These are phyloP conservation scores for Neurospora tetrasperma DNA, from an alignment of 495 filamentous ascomycete species.

Conservation along the genomic window DNA sequence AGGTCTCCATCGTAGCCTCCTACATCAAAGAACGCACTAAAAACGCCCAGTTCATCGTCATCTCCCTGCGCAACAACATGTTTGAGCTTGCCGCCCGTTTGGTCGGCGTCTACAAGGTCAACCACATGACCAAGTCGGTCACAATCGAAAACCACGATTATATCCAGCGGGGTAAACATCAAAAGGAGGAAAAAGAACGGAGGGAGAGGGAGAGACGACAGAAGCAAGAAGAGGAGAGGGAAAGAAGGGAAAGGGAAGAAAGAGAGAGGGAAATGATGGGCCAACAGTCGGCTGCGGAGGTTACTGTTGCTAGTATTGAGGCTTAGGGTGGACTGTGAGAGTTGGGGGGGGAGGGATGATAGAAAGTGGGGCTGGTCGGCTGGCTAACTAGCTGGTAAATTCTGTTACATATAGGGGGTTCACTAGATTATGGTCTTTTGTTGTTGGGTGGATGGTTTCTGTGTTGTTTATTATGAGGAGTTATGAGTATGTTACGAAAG, in stretches of 20 bases:
- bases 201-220: neutral
- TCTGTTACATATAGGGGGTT: no score
- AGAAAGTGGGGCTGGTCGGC: no score
- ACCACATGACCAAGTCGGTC: slow-evolving; percentile 98
- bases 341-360: no score
- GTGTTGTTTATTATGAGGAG: no score
- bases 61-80: slow-evolving; percentile 98
- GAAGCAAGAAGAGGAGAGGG: neutral
- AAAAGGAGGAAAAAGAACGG: neutral
- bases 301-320: neutral
- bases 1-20: slow-evolving; percentile 96
- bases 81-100: slow-evolving; percentile 91
- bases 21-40: slow-evolving; percentile 99
- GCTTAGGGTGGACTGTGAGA: neutral
- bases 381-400: no score
- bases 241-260: neutral
- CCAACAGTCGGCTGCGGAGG: neutral
- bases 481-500: no score
- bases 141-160: slow-evolving; percentile 92
- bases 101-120: slow-evolving; percentile 97
- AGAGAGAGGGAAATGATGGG: neutral
- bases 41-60: slow-evolving; percentile 98
- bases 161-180: neutral
- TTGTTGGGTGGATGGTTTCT: no score
- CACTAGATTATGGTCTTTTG: no score